A percentile compares a stretch with the other conserved stretches of the same genome.
Evolutionary conservation across 495 filamentous ascomycete genomes (phyloP).

Genomic region (Endocarpon pusillum): DNA sequence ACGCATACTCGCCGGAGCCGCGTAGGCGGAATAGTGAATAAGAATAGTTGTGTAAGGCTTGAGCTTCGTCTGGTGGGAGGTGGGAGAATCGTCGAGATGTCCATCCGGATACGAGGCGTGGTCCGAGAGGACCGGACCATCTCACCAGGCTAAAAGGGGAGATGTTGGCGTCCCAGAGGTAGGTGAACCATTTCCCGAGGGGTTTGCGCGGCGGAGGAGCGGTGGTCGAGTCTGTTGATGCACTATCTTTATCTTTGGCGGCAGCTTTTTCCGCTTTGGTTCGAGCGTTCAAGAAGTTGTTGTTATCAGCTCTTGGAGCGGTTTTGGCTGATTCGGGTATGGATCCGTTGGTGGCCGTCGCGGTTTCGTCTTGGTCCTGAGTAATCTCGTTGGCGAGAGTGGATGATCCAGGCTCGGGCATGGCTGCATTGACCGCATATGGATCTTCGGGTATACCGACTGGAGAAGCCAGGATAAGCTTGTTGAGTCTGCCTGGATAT

Average conservation of each 20-base stretch:
- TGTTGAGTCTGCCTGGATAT: constrained; percentile 85
- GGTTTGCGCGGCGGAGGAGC: constrained; percentile 36
- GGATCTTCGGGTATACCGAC: constrained; percentile 94
- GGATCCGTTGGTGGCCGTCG: constrained; percentile 20
- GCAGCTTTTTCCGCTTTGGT: constrained; percentile 19
- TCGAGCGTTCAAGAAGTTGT: constrained; percentile 39
- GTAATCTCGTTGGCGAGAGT: constrained; percentile 55
- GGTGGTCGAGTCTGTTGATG: constrained; percentile 16
- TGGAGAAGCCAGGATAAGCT: constrained; percentile 84
- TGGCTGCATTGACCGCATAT: constrained; percentile 63
- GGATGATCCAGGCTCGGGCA: constrained; percentile 59
- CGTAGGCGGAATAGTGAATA: constrained; percentile 87
- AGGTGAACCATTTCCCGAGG: constrained; percentile 68
- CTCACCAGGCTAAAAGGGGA: constrained; percentile 85
- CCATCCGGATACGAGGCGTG: constrained; percentile 87
- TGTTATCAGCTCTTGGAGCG: constrained; percentile 31
- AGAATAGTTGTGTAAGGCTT: constrained; percentile 76
- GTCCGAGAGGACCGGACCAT: constrained; percentile 80
- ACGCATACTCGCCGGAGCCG: constrained; percentile 87
- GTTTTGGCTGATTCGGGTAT: constrained; percentile 12
- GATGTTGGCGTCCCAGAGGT: constrained; percentile 93
- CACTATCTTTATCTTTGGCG: no score
- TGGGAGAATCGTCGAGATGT: constrained; percentile 83
- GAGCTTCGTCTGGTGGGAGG: constrained; percentile 61
- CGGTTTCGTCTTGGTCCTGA: constrained; percentile 46